Conservation (phyloP, 2,329 filamentous ascomycete species). For the Torrubiella hemipterigena region DNA sequence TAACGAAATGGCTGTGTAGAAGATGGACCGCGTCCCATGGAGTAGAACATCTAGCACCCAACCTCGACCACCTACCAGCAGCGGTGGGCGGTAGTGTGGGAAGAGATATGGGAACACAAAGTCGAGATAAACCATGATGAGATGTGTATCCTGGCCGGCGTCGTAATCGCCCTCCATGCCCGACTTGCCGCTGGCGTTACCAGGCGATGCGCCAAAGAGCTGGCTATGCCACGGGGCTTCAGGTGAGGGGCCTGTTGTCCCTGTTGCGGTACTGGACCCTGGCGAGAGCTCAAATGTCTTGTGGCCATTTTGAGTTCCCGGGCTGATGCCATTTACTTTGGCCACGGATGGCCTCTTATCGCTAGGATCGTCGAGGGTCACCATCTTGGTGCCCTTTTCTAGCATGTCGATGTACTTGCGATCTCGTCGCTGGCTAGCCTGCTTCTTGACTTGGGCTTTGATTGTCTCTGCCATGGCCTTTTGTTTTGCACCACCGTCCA, state of each 20-base stretch:
- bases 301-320: constrained; percentile 1
- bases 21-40: constrained; percentile 43
- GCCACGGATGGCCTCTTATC: too few relatives aligned
- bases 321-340: constrained; percentile 6
- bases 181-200: constrained; percentile 3
- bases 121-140: constrained; percentile 49
- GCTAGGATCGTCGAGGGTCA: constrained; percentile 7
- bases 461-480: constrained; percentile 38
- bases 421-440: constrained; percentile 36
- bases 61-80: constrained; percentile 43
- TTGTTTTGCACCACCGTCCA: constrained; percentile 39
- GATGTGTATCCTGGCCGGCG: constrained; percentile 17
- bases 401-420: constrained; percentile 33
- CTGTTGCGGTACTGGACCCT: constrained; percentile 1
- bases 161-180: constrained; percentile 11
- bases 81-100: constrained; percentile 46
- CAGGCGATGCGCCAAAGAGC: constrained; percentile 6
- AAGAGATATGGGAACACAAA: constrained; percentile 50
- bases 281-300: constrained; percentile 4
- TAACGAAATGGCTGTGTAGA: constrained; percentile 43
- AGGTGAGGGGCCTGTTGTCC: constrained; percentile 12
- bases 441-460: constrained; percentile 45
- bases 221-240: constrained; percentile 21
- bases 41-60: constrained; percentile 46
- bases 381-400: constrained; percentile 16